These are phyloP conservation scores for Phylloporus sp. DNA, from an alignment of 1,284 basidiomycete genomes.

Conservation along the genomic window DNA sequence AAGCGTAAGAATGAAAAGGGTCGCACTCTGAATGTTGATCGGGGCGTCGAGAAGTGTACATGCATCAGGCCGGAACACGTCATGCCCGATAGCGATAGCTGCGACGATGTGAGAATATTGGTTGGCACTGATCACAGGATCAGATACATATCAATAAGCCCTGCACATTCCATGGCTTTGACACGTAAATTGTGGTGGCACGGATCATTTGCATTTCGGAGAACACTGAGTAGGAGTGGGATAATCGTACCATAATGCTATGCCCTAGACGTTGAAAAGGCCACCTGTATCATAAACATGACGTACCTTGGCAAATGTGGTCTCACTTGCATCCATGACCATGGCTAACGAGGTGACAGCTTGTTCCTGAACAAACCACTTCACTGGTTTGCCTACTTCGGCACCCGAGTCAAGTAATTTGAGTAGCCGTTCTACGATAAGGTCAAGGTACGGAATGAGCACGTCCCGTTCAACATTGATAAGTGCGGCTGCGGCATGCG, in stretches of 20 bases:
- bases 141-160: conserved; percentile 68
- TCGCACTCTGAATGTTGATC: conserved; percentile 80
- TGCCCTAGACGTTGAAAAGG: background rate
- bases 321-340: conserved; percentile 84
- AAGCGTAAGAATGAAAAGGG: background rate
- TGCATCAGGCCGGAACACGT: conserved; percentile 80
- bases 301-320: conserved; percentile 69
- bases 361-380: conserved; percentile 82
- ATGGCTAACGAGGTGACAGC: conserved; percentile 84
- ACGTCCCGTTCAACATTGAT: conserved; percentile 83
- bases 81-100: conserved; percentile 85
- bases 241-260: conserved; percentile 80
- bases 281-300: background rate
- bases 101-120: background rate
- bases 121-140: background rate
- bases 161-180: conserved; percentile 88
- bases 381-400: conserved; percentile 45
- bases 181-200: conserved; percentile 74
- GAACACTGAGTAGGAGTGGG: conserved; percentile 76
- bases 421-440: conserved; percentile 76
- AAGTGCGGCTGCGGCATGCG: conserved; percentile 85
- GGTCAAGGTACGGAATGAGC: conserved; percentile 77
- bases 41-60: conserved; percentile 75
- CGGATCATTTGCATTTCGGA: conserved; percentile 70
- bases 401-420: conserved; percentile 64